Conservation (phyloP, 202 grass and related monocot species). For the Setaria italica region DNA sequence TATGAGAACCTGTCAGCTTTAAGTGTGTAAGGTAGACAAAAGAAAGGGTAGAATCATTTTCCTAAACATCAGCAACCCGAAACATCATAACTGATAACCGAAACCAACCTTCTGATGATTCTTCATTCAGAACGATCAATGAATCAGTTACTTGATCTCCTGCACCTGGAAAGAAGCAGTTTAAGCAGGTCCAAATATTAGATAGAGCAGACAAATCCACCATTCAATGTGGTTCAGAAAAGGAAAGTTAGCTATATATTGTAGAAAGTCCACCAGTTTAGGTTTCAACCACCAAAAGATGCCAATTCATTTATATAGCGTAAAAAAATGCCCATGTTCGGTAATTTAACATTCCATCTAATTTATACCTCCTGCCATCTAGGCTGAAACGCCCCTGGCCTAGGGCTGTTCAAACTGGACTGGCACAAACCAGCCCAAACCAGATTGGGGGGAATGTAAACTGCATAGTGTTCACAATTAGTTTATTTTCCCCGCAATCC, state of each 20-base stretch:
- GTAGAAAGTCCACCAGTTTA: neutral
- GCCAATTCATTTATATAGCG: neutral
- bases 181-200: neutral
- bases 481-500: neutral
- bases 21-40: neutral
- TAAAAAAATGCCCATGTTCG: neutral
- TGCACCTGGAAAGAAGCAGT: constrained; percentile 26
- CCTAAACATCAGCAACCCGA: constrained; percentile 19
- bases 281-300: constrained; percentile 14
- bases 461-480: too few species aligned
- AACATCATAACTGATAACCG: constrained; percentile 33
- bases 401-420: neutral
- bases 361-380: neutral
- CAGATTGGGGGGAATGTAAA: too few species aligned
- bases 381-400: neutral
- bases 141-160: constrained; percentile 20
- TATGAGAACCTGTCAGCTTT: neutral
- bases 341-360: neutral
- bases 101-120: constrained; percentile 45
- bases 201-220: neutral
- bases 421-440: neutral
- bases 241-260: neutral
- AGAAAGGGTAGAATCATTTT: neutral
- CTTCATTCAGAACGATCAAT: constrained; percentile 24
- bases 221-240: neutral